Conservation (phyloP, 2,329 filamentous ascomycete species). For the Phialophora tarda region DNA sequence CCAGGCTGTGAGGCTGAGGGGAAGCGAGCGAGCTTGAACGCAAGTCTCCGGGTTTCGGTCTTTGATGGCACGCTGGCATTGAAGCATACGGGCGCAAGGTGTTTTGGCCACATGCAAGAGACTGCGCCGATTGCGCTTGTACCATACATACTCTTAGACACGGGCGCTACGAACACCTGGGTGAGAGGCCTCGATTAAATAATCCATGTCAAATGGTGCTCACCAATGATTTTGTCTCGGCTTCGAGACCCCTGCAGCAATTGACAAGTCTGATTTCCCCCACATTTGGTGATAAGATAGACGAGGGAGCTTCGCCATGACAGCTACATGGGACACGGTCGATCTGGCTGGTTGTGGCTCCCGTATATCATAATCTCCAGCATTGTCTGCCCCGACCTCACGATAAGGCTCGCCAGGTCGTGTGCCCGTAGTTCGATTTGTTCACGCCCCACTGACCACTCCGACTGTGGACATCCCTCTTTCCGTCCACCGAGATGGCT, state of each 20-base stretch:
- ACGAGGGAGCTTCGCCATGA: slow-evolving; percentile 12
- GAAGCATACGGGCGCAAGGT: slow-evolving; percentile 21
- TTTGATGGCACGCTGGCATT: slow-evolving; percentile 1
- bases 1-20: slow-evolving; percentile 89
- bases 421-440: background rate
- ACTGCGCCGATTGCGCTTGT: slow-evolving; percentile 9
- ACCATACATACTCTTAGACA: slow-evolving; percentile 16
- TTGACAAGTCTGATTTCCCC: slow-evolving; percentile 15
- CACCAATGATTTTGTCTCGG: background rate
- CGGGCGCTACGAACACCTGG: background rate
- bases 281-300: slow-evolving; percentile 33
- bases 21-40: slow-evolving; percentile 82
- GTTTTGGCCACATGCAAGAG: slow-evolving; percentile 16
- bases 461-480: background rate
- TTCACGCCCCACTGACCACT: slow-evolving; percentile 1
- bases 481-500: slow-evolving; percentile 16
- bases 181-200: background rate
- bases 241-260: slow-evolving; percentile 11
- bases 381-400: background rate
- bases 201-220: background rate
- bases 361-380: background rate
- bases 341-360: background rate
- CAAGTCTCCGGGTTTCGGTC: background rate
- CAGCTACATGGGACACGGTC: background rate
- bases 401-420: background rate